Evolutionary conservation across 129 eudicot species (phyloP), one percentile per base, ranked within the genome.

Genomic region (Centella asiatica): DNA sequence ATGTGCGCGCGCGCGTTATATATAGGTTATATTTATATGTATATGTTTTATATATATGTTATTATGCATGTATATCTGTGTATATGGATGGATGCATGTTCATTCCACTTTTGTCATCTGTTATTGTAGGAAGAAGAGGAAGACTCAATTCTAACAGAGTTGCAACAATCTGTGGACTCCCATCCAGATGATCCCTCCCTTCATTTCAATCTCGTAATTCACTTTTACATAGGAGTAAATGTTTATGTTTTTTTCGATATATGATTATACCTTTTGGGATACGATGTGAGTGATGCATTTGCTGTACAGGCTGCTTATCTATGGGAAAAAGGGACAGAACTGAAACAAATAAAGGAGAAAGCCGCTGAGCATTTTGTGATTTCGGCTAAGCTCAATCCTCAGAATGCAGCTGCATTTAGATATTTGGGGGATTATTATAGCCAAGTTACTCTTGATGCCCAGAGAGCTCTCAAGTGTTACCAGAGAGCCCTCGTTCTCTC

Each of bases 401-500:
- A 78, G 39, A 80, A 90, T 72, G 88, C 81, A 22, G 65, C 80
- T 58, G 87, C 99, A 56, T 92, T 92, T 71, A 82, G 83, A 68
- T 92, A 79, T 73, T 73, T 92, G 72, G 99, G 98, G 50, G 85
- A 87, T 84, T 87, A 92, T 65, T 92, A 92, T 62, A 74, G 76
- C 47, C 76, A 56, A 40, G 72, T 79, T 61, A 68, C 81, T 4
- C 54, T 77, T 17, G 99, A 92, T 65, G 63, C 74, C 24, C 88
- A 76, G 54, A 86, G 99, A 73, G 92, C 99, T 80, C 77, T 87
- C 74, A 93, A 87, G 84, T 93, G 99, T 74, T 93, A 93, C 69
- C 92, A 93, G 77, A 80, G 99, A 57, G 99, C 99, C 51, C 69
- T 93, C 58, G 44, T 74, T 25, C 92, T 93, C 23, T 36, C 66